These are phyloP conservation scores for Lachancea thermotolerans DNA, from an alignment of 805 yeast genomes.

Conservation along the genomic window DNA sequence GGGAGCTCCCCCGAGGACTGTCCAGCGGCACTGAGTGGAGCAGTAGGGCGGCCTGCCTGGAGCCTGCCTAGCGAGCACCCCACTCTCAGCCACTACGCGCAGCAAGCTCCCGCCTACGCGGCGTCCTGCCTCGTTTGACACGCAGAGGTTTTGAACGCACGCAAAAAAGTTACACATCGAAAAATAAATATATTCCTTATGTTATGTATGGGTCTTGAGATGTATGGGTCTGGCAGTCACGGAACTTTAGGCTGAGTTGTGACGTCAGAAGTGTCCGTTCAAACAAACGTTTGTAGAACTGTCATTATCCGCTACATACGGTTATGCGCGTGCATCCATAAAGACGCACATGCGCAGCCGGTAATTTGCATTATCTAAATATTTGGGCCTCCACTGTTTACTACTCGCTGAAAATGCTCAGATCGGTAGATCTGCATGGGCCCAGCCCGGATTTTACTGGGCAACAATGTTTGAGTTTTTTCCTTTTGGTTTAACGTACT, in stretches of 20 bases:
- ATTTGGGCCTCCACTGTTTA: too few relatives aligned
- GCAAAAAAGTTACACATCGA: too few relatives aligned
- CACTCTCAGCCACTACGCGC: neutral
- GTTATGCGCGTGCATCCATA: too few relatives aligned
- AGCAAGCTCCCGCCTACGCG: neutral
- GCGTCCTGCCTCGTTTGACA: neutral
- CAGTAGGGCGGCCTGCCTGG: neutral
- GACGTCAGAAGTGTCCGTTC: too few relatives aligned
- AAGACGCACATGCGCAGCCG: too few relatives aligned
- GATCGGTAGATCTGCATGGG: conserved; percentile 1
- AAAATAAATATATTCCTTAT: neutral
- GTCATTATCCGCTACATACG: too few relatives aligned
- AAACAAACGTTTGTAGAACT: too few relatives aligned
- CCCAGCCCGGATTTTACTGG: neutral
- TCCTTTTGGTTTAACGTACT: conserved; percentile 4
- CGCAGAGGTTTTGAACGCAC: too few relatives aligned
- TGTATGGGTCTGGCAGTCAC: too few relatives aligned
- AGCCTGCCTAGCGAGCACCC: neutral
- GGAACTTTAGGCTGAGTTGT: too few relatives aligned
- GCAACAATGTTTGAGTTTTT: neutral
- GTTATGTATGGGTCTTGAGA: neutral
- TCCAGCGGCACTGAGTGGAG: too few relatives aligned
- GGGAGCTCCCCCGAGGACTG: neutral
- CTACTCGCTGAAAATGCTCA: conserved; percentile 4
- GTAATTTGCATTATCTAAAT: too few relatives aligned